These are phyloP conservation scores for Moricandia moricandioides DNA, from an alignment of 345 rosid species.

Conservation along the genomic window DNA sequence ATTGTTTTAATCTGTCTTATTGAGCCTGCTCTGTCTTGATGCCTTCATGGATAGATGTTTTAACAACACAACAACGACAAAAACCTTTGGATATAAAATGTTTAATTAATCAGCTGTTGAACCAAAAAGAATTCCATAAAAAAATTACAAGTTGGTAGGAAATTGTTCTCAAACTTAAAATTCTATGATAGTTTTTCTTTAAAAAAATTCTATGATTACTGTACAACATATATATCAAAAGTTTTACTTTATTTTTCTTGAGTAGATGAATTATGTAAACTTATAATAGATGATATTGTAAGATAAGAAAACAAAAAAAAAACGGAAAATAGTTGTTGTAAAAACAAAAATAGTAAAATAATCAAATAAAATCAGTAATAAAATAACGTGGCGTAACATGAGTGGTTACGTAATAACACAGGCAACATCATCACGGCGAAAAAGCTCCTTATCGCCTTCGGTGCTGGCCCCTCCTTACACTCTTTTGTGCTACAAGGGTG, in stretches of 20 bases:
- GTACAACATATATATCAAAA: neutral
- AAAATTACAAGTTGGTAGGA: too few relatives aligned
- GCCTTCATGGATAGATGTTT: neutral
- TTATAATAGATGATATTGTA: neutral
- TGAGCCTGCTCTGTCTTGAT: neutral
- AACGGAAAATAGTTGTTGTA: neutral
- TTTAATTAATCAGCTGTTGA: too few relatives aligned
- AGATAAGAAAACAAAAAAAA: slow-evolving; percentile 4
- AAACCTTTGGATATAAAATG: neutral
- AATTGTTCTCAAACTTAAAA: neutral
- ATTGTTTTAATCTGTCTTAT: neutral
- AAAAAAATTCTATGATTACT: neutral
- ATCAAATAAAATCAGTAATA: slow-evolving; percentile 2
- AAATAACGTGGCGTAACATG: slow-evolving; percentile 39
- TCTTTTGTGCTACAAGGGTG: slow-evolving; percentile 23
- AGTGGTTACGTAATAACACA: slow-evolving; percentile 40
- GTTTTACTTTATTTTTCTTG: neutral
- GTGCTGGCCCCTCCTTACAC: slow-evolving; percentile 25
- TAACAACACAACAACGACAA: neutral
- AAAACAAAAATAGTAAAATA: neutral
- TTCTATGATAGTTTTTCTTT: neutral
- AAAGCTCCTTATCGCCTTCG: slow-evolving; percentile 37
- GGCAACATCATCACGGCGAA: slow-evolving; percentile 35
- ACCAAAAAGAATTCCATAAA: too few relatives aligned
- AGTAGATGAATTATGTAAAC: neutral